These are phyloP conservation scores for Solanum phureja DNA, from an alignment of 257 asterid genomes.

Conservation along the genomic window DNA sequence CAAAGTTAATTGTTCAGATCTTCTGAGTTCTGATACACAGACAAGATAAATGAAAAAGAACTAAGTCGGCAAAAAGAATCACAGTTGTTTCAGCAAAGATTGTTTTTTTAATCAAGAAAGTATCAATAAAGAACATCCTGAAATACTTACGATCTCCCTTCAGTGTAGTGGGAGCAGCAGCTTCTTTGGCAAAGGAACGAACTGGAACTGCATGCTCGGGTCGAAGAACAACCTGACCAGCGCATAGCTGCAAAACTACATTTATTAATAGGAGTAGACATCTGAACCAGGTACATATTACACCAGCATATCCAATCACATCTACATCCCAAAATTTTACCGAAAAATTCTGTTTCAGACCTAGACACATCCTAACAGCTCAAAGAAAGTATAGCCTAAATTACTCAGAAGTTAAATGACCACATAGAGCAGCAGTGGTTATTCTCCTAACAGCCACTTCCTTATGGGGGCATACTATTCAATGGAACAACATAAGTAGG, in stretches of 20 bases:
- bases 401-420: background rate
- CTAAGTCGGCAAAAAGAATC: background rate
- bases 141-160: slow-evolving; percentile 85
- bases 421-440: background rate
- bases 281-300: background rate
- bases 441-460: background rate
- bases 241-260: slow-evolving; percentile 19
- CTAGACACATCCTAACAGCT: background rate
- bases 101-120: background rate
- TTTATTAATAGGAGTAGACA: background rate
- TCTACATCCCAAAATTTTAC: background rate
- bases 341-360: background rate
- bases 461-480: background rate
- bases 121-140: background rate
- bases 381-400: background rate
- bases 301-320: background rate
- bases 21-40: background rate
- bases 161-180: slow-evolving; percentile 43
- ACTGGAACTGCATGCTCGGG: slow-evolving; percentile 45
- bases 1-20: background rate
- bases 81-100: background rate
- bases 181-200: slow-evolving; percentile 75
- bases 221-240: slow-evolving; percentile 40
- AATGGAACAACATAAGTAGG: background rate
- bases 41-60: background rate